Evolutionary conservation across 2,329 filamentous ascomycete species (phyloP).

Genomic region (Aspergillus sergii): DNA sequence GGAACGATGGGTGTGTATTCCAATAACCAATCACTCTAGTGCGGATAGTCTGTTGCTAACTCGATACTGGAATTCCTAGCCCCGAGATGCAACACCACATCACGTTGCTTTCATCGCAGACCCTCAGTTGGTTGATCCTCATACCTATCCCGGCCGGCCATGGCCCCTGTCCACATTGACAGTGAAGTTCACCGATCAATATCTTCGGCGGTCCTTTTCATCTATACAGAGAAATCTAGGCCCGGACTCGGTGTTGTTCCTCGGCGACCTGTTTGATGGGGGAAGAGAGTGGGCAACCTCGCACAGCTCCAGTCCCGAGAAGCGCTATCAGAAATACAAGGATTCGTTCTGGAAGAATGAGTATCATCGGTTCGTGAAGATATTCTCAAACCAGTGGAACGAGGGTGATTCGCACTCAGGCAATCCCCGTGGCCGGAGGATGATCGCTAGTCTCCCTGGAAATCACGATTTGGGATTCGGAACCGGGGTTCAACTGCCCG

Average conservation of each 20-base stretch:
- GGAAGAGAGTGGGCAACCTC: slow-evolving; percentile 89
- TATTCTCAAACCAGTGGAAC: slow-evolving; percentile 76
- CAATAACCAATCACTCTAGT: not conserved
- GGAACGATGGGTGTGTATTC: slow-evolving; percentile 80
- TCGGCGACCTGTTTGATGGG: slow-evolving; percentile 94
- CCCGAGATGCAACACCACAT: slow-evolving; percentile 75
- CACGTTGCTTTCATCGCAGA: slow-evolving; percentile 84
- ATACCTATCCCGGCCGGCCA: slow-evolving; percentile 86
- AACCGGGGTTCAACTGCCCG: slow-evolving; percentile 75
- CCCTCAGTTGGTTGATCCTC: slow-evolving; percentile 88
- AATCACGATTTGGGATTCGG: slow-evolving; percentile 97
- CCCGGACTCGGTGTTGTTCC: slow-evolving; percentile 87
- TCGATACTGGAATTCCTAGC: slow-evolving; percentile 54
- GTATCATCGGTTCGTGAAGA: slow-evolving; percentile 79
- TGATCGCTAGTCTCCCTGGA: slow-evolving; percentile 84
- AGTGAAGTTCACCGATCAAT: slow-evolving; percentile 80
- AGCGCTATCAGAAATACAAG: slow-evolving; percentile 74
- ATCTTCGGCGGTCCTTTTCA: slow-evolving; percentile 80
- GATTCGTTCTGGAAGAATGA: slow-evolving; percentile 84
- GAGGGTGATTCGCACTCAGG: slow-evolving; percentile 57
- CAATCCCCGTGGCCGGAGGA: slow-evolving; percentile 69
- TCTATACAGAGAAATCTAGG: slow-evolving; percentile 72
- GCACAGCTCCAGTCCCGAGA: slow-evolving; percentile 61
- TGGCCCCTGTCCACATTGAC: slow-evolving; percentile 71
- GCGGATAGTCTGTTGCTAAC: slow-evolving; percentile 6